These are phyloP conservation scores for Ophiostoma piceae DNA, from an alignment of 2,329 filamentous ascomycete species.

Conservation along the genomic window DNA sequence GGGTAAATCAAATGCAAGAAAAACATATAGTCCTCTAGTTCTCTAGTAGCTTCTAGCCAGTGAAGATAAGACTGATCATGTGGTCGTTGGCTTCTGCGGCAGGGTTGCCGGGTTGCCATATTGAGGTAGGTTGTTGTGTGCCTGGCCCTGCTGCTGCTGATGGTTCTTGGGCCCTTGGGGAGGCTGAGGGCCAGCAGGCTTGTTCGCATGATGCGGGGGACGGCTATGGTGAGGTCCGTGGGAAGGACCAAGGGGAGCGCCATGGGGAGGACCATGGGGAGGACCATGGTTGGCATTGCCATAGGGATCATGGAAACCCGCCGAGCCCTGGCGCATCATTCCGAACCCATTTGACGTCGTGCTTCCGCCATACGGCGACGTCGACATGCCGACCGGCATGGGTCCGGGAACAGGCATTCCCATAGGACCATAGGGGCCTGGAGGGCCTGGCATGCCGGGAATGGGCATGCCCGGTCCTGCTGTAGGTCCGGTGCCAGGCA, in stretches of 20 bases:
- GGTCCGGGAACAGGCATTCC: conserved; percentile 1
- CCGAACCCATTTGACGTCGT: conserved; percentile 40
- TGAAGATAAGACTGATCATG: conserved; percentile 28
- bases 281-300: neutral
- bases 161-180: conserved; percentile 31
- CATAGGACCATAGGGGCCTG: neutral
- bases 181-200: conserved; percentile 26
- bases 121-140: conserved; percentile 50
- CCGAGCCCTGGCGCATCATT: conserved; percentile 54
- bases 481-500: conserved; percentile 57
- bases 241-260: neutral
- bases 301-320: conserved; percentile 33
- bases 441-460: neutral
- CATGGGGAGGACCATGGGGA: neutral
- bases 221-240: neutral
- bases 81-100: conserved; percentile 52
- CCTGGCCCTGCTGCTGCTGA: conserved; percentile 32
- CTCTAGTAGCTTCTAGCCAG: neutral
- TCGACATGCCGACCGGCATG: conserved; percentile 16
- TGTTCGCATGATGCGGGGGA: conserved; percentile 21
- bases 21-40: neutral
- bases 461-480: conserved; percentile 29
- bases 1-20: conserved; percentile 11
- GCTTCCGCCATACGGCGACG: conserved; percentile 42
- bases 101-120: conserved; percentile 57